Evolutionary conservation across 2,329 filamentous ascomycete species (phyloP), one percentile per base, ranked within the genome.

Genomic region (Acarospora socialis): DNA sequence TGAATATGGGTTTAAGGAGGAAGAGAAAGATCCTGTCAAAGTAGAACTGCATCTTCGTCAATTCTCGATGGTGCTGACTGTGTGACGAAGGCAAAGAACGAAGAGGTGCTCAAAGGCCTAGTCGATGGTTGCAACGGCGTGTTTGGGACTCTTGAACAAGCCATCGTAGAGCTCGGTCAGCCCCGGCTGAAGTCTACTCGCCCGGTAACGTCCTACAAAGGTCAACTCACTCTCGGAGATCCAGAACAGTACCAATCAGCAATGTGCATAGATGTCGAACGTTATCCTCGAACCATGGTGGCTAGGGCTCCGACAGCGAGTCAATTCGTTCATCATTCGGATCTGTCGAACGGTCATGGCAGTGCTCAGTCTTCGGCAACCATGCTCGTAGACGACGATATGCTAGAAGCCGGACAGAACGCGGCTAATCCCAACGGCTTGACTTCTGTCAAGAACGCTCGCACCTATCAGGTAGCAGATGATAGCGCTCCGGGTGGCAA

Each of bases 1-100:
- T 1, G 84, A 92, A 2, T 93, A 78, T 49, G 86, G 86, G 24
- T 81, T 82, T 50, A 92, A 92, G 53, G 87, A 95, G 57, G 84
- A 94, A 52, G 71, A 80, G 42, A 98, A 98, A 51, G 60, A 76
- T 12, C 43, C 52, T 0, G 51, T 55, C 31, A 95, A 95, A 65
- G 75, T 31, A 6, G 9, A 14, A 7, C 20, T 33, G 27, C 49
- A 49, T 19, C 51, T 17, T 26, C 9, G 3, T 13, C 14, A 14
- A 8, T 3, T 26, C 12, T 15, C 5, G 7, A n/a, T 3, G 21
- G 21, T 7, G 15, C 23, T 3, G 1, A 18, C 20, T 15, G 2
- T 32, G 39, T 16, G 29, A 22, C 2, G 1, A 43, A 79, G 73
- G 59, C 57, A n/a, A 56, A 66, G 28, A 94, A 92, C 45, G 90